Conservation (phyloP, 306 rosid genomes). For the Bauhinia variegata region DNA sequence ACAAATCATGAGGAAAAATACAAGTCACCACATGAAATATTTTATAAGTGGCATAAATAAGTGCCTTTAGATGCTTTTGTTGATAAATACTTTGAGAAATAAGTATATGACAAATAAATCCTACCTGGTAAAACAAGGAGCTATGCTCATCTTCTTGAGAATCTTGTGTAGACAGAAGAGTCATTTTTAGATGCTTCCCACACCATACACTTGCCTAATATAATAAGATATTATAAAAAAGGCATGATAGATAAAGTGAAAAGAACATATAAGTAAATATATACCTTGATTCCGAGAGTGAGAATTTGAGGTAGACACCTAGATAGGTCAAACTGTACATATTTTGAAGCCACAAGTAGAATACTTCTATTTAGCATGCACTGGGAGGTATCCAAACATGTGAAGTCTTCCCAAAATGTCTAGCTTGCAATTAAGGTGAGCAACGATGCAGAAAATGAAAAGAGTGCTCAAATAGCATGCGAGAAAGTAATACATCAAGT, state of each 20-base stretch:
- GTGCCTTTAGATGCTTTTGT: no score
- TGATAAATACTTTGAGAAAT: constrained; percentile 6
- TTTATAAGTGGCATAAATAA: no score
- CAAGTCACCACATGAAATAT: no score
- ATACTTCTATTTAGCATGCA: constrained; percentile 76
- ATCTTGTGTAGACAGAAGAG: constrained; percentile 75
- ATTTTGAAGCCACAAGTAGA: constrained; percentile 56
- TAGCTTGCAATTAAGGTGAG: constrained; percentile 65
- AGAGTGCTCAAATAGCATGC: constrained; percentile 23
- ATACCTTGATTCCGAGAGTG: constrained; percentile 73
- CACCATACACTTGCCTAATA: constrained; percentile 81
- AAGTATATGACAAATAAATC: constrained; percentile 19
- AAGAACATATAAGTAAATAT: constrained; percentile 8
- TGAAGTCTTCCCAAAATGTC: constrained; percentile 89
- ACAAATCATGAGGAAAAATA: no score
- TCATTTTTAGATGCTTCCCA: constrained; percentile 83
- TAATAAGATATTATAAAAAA: constrained; percentile 24
- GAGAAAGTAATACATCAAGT: constrained; percentile 3
- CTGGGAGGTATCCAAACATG: constrained; percentile 85
- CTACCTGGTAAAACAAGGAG: constrained; percentile 76
- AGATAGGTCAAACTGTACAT: constrained; percentile 49
- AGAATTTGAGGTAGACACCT: constrained; percentile 58
- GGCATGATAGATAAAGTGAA: constrained; percentile 7
- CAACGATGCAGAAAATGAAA: constrained; percentile 32
- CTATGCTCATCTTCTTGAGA: constrained; percentile 85